phyloP scores from a whole-genome alignment of 2,329 filamentous ascomycete species.

The Lachnum nothofagi region DNA sequence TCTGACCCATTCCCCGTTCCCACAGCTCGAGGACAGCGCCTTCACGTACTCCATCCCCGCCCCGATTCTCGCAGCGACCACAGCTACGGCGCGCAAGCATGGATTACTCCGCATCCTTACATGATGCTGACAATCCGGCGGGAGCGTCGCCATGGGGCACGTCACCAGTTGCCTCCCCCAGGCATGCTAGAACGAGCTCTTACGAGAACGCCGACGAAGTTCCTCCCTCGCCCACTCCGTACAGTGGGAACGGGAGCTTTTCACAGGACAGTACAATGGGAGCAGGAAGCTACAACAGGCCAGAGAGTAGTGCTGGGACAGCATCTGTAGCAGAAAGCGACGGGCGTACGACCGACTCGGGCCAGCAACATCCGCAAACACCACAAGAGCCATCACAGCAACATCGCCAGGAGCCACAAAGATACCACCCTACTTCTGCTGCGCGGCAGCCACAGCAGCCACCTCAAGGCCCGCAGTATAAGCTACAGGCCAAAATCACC shows the following conservation, averaged over 20 bases:
- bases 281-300: conserved; percentile 22
- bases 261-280: conserved; percentile 26
- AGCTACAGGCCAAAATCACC: conserved; percentile 90
- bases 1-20: not conserved
- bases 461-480: conserved; percentile 63
- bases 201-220: conserved; percentile 24
- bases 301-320: conserved; percentile 26
- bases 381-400: conserved; percentile 28
- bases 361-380: conserved; percentile 20
- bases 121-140: conserved; percentile 53
- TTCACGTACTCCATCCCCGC: not conserved
- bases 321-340: conserved; percentile 27
- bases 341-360: conserved; percentile 25
- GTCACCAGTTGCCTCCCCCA: conserved; percentile 30
- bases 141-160: conserved; percentile 58
- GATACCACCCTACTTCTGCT: conserved; percentile 25
- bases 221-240: conserved; percentile 28
- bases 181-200: conserved; percentile 26
- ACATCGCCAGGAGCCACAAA: conserved; percentile 32
- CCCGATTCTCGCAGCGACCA: not conserved
- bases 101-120: conserved; percentile 59
- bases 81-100: conserved; percentile 39
- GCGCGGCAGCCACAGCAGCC: conserved; percentile 36
- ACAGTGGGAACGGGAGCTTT: conserved; percentile 23
- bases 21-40: too few species aligned